phyloP scores from a whole-genome alignment of 2,329 filamentous ascomycete genomes.

The Hypoxylon sp. region DNA sequence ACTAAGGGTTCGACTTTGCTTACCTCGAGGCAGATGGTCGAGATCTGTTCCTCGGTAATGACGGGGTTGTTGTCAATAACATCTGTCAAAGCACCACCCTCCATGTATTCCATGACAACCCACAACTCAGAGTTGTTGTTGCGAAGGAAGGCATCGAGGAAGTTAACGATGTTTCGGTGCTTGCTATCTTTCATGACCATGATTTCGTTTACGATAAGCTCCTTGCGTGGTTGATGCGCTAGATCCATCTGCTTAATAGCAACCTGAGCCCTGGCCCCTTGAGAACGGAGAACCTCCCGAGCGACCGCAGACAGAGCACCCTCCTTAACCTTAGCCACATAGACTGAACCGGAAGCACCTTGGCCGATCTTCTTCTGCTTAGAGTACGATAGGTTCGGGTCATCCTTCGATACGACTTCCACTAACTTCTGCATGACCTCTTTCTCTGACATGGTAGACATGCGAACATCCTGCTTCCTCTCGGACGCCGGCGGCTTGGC shows the following conservation, averaged over 20 bases:
- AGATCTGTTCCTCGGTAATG: constrained; percentile 96
- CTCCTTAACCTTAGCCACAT: constrained; percentile 95
- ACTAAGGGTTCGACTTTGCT: constrained; percentile 44
- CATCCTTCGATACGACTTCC: constrained; percentile 94
- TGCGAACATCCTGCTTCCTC: constrained; percentile 90
- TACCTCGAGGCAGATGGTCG: constrained; percentile 96
- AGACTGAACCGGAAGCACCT: constrained; percentile 96
- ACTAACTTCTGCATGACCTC: constrained; percentile 97
- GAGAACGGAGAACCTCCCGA: constrained; percentile 77
- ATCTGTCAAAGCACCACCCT: constrained; percentile 95
- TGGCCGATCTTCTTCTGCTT: constrained; percentile 99
- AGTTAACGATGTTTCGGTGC: constrained; percentile 99
- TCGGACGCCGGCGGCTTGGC: constrained; percentile 78
- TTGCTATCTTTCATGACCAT: constrained; percentile 99
- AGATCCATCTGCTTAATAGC: constrained; percentile 99
- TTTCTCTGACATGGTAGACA: constrained; percentile 97
- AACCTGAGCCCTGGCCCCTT: constrained; percentile 86
- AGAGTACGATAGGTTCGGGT: constrained; percentile 93
- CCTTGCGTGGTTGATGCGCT: constrained; percentile 94
- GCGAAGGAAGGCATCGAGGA: constrained; percentile 93
- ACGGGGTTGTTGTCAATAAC: constrained; percentile 97
- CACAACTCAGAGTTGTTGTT: constrained; percentile 96
- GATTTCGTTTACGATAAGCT: constrained; percentile 98
- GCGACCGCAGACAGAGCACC: constrained; percentile 83
- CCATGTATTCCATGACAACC: constrained; percentile 99